Conservation (phyloP, 495 filamentous ascomycete genomes). For the Talaromyces nanjingensis region DNA sequence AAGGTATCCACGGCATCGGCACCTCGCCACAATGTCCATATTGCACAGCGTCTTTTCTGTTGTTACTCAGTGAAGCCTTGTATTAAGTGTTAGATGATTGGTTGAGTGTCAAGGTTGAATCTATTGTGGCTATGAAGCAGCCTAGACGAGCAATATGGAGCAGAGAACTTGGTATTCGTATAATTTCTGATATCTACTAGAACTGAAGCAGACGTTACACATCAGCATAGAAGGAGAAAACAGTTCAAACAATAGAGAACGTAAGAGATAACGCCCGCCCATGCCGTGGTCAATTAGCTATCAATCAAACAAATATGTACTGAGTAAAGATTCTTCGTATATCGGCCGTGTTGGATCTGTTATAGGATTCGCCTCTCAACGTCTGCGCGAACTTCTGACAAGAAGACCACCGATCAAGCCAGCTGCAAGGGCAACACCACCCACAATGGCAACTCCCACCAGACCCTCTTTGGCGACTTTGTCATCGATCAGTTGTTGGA, state of each 20-base stretch:
- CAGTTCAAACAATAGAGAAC: neutral
- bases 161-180: neutral
- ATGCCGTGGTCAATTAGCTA: constrained; percentile 9
- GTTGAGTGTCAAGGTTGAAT: neutral
- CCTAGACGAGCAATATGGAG: neutral
- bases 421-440: constrained; percentile 85
- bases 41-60: neutral
- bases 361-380: constrained; percentile 20
- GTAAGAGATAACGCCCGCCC: constrained; percentile 11
- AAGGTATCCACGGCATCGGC: neutral
- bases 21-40: neutral
- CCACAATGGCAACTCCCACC: constrained; percentile 93
- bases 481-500: constrained; percentile 84
- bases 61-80: neutral
- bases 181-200: neutral
- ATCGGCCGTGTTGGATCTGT: neutral
- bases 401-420: constrained; percentile 87
- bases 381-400: constrained; percentile 60
- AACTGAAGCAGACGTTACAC: neutral
- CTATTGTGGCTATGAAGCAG: neutral
- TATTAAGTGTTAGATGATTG: neutral
- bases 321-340: neutral
- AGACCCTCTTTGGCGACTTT: constrained; percentile 92
- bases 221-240: neutral
- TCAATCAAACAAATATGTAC: constrained; percentile 8